Evolutionary conservation across 2,329 filamentous ascomycete genomes (phyloP), one percentile per base, ranked within the genome.

Genomic region (Sporothrix dimorphospora): DNA sequence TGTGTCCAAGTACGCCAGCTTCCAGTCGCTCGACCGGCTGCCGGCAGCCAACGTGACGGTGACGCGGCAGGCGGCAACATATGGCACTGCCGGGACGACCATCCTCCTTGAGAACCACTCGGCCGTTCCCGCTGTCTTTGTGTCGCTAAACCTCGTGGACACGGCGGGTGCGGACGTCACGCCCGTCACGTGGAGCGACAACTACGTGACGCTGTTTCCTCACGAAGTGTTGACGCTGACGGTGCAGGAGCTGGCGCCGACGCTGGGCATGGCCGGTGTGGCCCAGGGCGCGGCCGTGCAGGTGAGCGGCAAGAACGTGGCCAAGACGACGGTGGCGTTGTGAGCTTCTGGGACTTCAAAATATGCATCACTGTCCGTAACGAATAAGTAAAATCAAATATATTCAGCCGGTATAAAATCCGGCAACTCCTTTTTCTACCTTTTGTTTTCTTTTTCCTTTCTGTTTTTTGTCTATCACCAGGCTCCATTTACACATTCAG

Each of bases 191-290:
- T 91, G 89, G 88, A 85, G 84, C 0, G 88, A 90, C 74, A 91
- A 91, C 73, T 91, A 90, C 73, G 80, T 91, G 14, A 90, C 88
- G 1, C 78, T 91, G 11, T 89, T 85, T 82, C 87, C 88, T 0
- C 78, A 80, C 0, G 89, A 91, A 80, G 84, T 79, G 69, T 59
- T 88, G 6, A 79, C 77, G 9, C 24, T 87, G 67, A 75, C 76
- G 1, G 81, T 84, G 9, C 40, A 45, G 45, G 59, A 51, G 55
- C 24, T 61, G 47, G 55, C 30, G 12, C 14, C 42, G 30, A 34
- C 30, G 5, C 57, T 53, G 27, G 45, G 69, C 11, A 30, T 61
- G 9, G n/a, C 38, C 9, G 49, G 69, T 3, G 27, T 21, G 4
- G 27, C 19, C 0, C 61, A 38, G 12, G 57, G 57, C 6, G 40